Conservation (phyloP, 306 rosid species). For the Castanea sativa region DNA sequence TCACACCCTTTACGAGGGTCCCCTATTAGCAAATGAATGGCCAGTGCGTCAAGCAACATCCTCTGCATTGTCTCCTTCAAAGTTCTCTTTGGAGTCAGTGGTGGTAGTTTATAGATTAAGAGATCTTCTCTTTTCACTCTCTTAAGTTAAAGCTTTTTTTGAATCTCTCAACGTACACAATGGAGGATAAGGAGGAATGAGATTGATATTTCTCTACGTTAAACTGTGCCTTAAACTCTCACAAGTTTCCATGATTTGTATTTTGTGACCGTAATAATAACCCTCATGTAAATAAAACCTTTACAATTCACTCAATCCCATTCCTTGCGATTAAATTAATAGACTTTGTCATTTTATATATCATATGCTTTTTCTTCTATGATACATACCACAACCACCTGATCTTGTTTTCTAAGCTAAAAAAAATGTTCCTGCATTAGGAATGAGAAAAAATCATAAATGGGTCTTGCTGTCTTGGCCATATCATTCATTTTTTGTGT, state of each 20-base stretch:
- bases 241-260: slow-evolving; percentile 1
- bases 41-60: slow-evolving; percentile 86
- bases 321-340: neutral
- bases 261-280: neutral
- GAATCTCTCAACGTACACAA: slow-evolving; percentile 43
- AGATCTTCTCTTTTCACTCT: slow-evolving; percentile 28
- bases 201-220: slow-evolving; percentile 50
- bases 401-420: neutral
- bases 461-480: too few species aligned
- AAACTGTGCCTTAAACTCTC: slow-evolving; percentile 20
- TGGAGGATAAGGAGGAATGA: slow-evolving; percentile 22
- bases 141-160: slow-evolving; percentile 10
- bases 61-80: slow-evolving; percentile 53
- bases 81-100: slow-evolving; percentile 18
- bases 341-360: neutral
- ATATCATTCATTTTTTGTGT: neutral
- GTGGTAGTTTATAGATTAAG: slow-evolving; percentile 30
- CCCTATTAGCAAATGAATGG: slow-evolving; percentile 10
- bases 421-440: too few species aligned
- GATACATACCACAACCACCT: too few species aligned
- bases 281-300: neutral
- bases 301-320: neutral
- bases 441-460: too few species aligned
- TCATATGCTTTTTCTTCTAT: neutral
- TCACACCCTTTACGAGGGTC: slow-evolving; percentile 32